phyloP scores from a whole-genome alignment of 75 land plant species.

The Sequoiadendron giganteum region DNA sequence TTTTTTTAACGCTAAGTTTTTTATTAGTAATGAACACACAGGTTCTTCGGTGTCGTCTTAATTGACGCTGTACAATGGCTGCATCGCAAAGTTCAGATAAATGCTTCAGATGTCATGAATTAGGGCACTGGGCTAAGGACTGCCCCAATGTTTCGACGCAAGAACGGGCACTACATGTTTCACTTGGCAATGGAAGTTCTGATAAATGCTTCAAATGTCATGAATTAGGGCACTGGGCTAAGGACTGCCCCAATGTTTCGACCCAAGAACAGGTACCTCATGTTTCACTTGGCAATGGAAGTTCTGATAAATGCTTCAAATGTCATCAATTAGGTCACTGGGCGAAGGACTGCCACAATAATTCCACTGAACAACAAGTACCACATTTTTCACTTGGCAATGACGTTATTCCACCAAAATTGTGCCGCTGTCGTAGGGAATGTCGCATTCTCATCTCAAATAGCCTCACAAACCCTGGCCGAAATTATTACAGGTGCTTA shows the following conservation, averaged over 20 bases:
- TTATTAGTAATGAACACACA: too few species aligned
- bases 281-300: neutral
- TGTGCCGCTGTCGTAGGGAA: slow-evolving; percentile 40
- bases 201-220: slow-evolving; percentile 22
- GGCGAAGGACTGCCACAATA: slow-evolving; percentile 24
- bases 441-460: slow-evolving; percentile 18
- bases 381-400: neutral
- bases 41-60: too few species aligned
- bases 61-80: too few species aligned
- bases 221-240: slow-evolving; percentile 26
- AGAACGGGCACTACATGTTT: neutral
- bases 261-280: neutral
- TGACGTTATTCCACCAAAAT: slow-evolving; percentile 1
- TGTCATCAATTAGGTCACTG: slow-evolving; percentile 29
- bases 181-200: neutral
- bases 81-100: neutral
- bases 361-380: neutral
- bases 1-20: too few species aligned
- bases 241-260: slow-evolving; percentile 22
- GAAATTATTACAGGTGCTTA: slow-evolving; percentile 35
- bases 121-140: slow-evolving; percentile 36
- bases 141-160: slow-evolving; percentile 13
- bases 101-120: neutral
- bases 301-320: slow-evolving; percentile 13
- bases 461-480: slow-evolving; percentile 20